A percentile compares a stretch with the other conserved stretches of the same genome.
These are phyloP conservation scores for Magnusiomyces fungicola DNA, from an alignment of 1,139 yeast genomes.

Conservation along the genomic window DNA sequence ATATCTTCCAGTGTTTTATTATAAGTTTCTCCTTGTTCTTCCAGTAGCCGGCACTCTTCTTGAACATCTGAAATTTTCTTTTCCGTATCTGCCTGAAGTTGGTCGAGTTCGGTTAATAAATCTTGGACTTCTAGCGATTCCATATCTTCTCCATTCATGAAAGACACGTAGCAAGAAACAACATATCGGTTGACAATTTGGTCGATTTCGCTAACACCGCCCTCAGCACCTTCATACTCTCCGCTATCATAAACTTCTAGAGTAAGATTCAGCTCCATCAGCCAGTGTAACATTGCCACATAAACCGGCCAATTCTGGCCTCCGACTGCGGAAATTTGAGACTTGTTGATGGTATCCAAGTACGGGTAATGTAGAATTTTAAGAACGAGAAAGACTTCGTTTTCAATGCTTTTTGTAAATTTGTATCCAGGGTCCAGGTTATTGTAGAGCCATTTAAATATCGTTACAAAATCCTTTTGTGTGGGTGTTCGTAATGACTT, in stretches of 20 bases:
- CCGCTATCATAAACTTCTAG: conserved; percentile 39
- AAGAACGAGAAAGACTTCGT: conserved; percentile 64
- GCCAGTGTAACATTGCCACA: conserved; percentile 76
- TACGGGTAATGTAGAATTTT: conserved; percentile 71
- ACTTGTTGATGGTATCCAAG: conserved; percentile 68
- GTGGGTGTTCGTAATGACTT: conserved; percentile 72
- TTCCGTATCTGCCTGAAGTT: conserved; percentile 16
- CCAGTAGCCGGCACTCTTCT: conserved; percentile 34
- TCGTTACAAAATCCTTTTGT: conserved; percentile 72
- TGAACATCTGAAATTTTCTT: conserved; percentile 41
- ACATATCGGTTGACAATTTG: conserved; percentile 60
- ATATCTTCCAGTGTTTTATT: conserved; percentile 37
- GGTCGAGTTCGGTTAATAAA: neutral
- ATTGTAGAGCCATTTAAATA: conserved; percentile 73
- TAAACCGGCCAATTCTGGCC: conserved; percentile 86
- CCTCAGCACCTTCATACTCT: conserved; percentile 31
- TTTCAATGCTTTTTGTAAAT: conserved; percentile 62
- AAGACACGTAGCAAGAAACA: conserved; percentile 58
- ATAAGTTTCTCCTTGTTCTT: conserved; percentile 29
- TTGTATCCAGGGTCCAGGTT: conserved; percentile 73
- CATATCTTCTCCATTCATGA: conserved; percentile 40
- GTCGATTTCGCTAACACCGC: conserved; percentile 34
- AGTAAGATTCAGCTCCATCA: conserved; percentile 50
- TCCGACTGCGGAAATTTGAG: conserved; percentile 87
- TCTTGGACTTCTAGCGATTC: neutral